phyloP scores from a whole-genome alignment of 495 filamentous ascomycete species.

The Aspergillus mulundensis region DNA sequence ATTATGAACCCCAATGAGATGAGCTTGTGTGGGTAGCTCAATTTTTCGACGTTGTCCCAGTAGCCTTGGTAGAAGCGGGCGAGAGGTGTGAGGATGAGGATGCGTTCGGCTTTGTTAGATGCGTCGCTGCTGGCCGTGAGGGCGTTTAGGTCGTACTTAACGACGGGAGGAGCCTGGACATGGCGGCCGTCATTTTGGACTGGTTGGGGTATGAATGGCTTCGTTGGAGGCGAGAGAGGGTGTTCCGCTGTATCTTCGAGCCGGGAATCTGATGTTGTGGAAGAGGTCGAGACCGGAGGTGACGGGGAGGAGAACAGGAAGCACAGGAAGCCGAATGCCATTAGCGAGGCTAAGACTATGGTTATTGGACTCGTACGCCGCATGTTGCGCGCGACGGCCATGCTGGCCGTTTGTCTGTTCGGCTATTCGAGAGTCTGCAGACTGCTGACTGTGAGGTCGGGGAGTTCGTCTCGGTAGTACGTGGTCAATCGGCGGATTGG shows the following conservation, averaged over 20 bases:
- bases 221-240: conserved; percentile 75
- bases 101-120: conserved; percentile 70
- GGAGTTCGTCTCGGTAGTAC: conserved; percentile 1
- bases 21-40: conserved; percentile 87
- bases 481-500: conserved; percentile 7
- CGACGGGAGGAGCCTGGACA: conserved; percentile 71
- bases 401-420: conserved; percentile 20
- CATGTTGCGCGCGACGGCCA: conserved; percentile 55
- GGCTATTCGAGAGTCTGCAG: neutral
- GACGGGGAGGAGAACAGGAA: conserved; percentile 55
- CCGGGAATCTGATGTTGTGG: conserved; percentile 25
- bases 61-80: conserved; percentile 89
- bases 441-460: neutral
- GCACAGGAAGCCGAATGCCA: conserved; percentile 60
- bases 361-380: conserved; percentile 67
- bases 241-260: conserved; percentile 61
- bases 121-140: conserved; percentile 76
- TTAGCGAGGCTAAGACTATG: conserved; percentile 54
- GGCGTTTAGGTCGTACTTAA: conserved; percentile 91
- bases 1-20: conserved; percentile 96
- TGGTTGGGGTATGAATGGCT: conserved; percentile 63
- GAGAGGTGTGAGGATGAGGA: conserved; percentile 90
- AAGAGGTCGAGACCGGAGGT: conserved; percentile 31
- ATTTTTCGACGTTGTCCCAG: conserved; percentile 87
- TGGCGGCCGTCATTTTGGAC: conserved; percentile 51